These are phyloP conservation scores for Fraxinus latifolia DNA, from an alignment of 305 asterid genomes.

Conservation along the genomic window DNA sequence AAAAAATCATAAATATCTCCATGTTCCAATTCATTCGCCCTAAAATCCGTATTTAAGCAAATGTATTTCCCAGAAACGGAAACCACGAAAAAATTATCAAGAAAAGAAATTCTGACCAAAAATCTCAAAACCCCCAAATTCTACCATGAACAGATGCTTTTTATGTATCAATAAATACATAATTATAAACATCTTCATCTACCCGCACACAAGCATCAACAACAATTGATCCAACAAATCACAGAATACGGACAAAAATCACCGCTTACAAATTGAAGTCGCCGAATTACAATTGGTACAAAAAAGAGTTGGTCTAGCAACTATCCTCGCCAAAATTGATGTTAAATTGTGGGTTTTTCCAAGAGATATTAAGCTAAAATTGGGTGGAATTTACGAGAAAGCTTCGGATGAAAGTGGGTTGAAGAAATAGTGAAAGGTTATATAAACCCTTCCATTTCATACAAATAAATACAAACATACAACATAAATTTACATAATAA, in stretches of 20 bases:
- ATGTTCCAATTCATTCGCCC: neutral
- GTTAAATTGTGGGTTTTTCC: neutral
- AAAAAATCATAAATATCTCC: neutral
- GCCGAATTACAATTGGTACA: slow-evolving; percentile 31
- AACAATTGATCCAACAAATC: slow-evolving; percentile 5
- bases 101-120: neutral
- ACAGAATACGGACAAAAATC: slow-evolving; percentile 9
- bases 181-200: neutral
- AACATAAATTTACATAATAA: neutral
- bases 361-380: neutral
- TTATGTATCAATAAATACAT: neutral
- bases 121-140: neutral
- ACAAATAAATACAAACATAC: neutral
- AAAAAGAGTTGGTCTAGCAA: slow-evolving; percentile 21
- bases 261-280: slow-evolving; percentile 17
- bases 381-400: slow-evolving; percentile 13
- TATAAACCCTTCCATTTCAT: neutral
- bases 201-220: slow-evolving; percentile 3
- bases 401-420: slow-evolving; percentile 7
- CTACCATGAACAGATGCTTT: neutral
- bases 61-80: neutral
- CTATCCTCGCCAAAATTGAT: slow-evolving; percentile 19
- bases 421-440: slow-evolving; percentile 12
- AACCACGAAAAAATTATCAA: neutral
- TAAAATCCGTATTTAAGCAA: neutral